A percentile compares a stretch with the other conserved stretches of the same genome.
Evolutionary conservation across 2,329 filamentous ascomycete genomes (phyloP).

Genomic region (Botrytis sinoallii): DNA sequence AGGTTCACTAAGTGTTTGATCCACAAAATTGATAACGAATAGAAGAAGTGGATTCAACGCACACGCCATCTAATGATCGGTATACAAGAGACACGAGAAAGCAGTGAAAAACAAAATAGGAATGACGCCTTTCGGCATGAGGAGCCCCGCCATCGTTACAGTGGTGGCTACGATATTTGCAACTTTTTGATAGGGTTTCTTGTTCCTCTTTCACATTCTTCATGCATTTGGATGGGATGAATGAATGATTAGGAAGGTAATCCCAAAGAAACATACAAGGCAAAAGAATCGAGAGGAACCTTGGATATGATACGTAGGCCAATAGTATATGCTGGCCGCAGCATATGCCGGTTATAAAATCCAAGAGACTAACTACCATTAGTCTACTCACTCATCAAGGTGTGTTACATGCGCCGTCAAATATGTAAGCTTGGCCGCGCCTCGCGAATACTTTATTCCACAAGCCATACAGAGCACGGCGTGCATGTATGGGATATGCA

Average conservation of each 20-base stretch:
- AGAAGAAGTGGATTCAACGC: slow-evolving; percentile 7
- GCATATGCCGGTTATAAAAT: slow-evolving; percentile 14
- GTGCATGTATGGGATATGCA: slow-evolving; percentile 5
- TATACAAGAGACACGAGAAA: slow-evolving; percentile 8
- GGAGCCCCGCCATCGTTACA: slow-evolving; percentile 9
- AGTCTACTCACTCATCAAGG: background rate
- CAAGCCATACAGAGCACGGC: background rate
- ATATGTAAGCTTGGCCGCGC: slow-evolving; percentile 13
- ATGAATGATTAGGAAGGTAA: background rate
- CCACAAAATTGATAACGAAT: slow-evolving; percentile 17
- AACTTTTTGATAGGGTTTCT: background rate
- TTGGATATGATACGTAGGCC: background rate
- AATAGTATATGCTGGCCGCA: background rate
- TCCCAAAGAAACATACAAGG: background rate
- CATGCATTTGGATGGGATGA: background rate
- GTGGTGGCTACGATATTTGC: background rate
- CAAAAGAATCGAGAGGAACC: background rate
- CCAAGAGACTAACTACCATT: background rate
- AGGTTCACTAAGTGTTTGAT: slow-evolving; percentile 1
- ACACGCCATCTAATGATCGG: slow-evolving; percentile 9
- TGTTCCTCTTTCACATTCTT: background rate
- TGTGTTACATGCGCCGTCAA: slow-evolving; percentile 12
- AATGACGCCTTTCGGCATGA: slow-evolving; percentile 20
- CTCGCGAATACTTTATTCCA: slow-evolving; percentile 13
- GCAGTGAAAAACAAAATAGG: slow-evolving; percentile 4